Evolutionary conservation across 2,329 filamentous ascomycete genomes (phyloP), one percentile per base, ranked within the genome.

Genomic region (Curvularia sp.): DNA sequence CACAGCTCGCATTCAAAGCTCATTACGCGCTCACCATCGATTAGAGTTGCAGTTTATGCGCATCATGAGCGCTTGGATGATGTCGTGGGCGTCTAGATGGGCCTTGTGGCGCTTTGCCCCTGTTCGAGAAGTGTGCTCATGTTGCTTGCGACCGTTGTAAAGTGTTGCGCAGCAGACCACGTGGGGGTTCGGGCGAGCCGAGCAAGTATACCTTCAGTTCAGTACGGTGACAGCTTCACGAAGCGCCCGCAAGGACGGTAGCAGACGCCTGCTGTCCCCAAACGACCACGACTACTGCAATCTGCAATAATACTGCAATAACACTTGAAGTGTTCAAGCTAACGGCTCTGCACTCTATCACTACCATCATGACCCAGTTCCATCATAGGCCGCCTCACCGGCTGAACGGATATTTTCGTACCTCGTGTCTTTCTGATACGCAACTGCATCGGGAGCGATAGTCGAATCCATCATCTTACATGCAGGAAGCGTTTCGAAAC

Each of bases 401-500:
- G 35, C 31, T 44, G 28, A 53, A 20, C 18, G 30, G 18, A 28
- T 13, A 20, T 48, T 3, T 26, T 24, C 39, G 38, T 46, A 43
- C 20, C 31, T 20, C 4, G 43, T 33, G 33, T 24, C 31, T 15
- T 12, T 47, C 18, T 13, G 35, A 30, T 41, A 35, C n/a, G 31
- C 50, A 30, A 48, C 43, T 31, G 43, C 54, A 53, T 50, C 41
- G 49, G 24, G 49, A 22, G 55, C 51, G 49, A 42, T 26, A 59
- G 50, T 64, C 55, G 55, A 53, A 30, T 50, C 48, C 39, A 60
- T 63, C 39, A 60, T 63, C 63, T 63, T 44, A 65, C 67, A 31
- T 61, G 62, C 64, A 65, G 50, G 30, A 60, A 60, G 56, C 31
- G 64, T 68, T 73, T 71, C 55, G 64, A 72, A 73, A 73, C 69